Percentiles rank a stretch among this genome's conserved stretches.
Evolutionary conservation across 2,329 filamentous ascomycete species (phyloP).

Genomic region (Ilyonectria destructans): DNA sequence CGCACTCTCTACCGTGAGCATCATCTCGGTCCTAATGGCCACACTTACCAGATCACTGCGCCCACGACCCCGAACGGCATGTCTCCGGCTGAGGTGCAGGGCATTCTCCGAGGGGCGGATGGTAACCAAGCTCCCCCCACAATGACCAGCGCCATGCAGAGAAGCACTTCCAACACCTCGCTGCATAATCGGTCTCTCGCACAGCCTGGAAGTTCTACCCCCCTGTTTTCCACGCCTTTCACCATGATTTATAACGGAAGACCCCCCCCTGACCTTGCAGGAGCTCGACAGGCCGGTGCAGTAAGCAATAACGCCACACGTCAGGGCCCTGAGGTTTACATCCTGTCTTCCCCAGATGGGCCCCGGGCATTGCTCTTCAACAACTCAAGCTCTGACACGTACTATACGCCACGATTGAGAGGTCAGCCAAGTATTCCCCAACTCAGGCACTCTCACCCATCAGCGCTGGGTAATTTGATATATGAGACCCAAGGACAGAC

Average conservation of each 20-base stretch:
- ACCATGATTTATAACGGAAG: conserved; percentile 63
- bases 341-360: conserved; percentile 73
- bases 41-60: conserved; percentile 52
- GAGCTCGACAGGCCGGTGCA: conserved; percentile 52
- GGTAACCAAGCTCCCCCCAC: conserved; percentile 62
- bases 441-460: conserved; percentile 43
- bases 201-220: conserved; percentile 62
- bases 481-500: conserved; percentile 41
- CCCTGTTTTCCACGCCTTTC: conserved; percentile 53
- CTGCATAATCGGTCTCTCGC: conserved; percentile 54
- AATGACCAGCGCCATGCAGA: conserved; percentile 67
- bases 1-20: conserved; percentile 55
- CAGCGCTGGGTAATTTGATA: conserved; percentile 30
- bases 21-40: conserved; percentile 52
- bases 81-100: conserved; percentile 63
- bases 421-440: conserved; percentile 49
- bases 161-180: conserved; percentile 65
- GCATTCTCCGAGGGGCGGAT: conserved; percentile 64
- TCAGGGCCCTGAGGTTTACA: conserved; percentile 69
- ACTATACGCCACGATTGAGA: conserved; percentile 63
- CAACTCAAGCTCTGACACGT: conserved; percentile 64
- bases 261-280: conserved; percentile 62
- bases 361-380: conserved; percentile 73
- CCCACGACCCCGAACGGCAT: conserved; percentile 48
- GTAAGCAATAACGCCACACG: conserved; percentile 45